These are phyloP conservation scores for Oligophagozyma castellii DNA, from an alignment of 1,139 yeast genomes.

Conservation along the genomic window DNA sequence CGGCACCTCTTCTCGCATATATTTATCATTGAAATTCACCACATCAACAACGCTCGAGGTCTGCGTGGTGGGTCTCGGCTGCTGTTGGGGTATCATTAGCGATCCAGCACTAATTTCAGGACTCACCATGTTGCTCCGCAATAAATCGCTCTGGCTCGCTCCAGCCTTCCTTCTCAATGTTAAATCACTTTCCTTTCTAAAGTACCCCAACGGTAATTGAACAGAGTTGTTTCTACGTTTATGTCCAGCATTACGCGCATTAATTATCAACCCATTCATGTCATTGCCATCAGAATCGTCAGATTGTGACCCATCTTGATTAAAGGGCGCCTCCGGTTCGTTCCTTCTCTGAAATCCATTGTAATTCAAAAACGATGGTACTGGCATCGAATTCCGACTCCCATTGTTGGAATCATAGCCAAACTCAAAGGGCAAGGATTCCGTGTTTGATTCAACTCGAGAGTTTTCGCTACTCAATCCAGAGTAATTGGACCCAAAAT, in stretches of 20 bases:
- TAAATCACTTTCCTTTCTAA: too few species aligned
- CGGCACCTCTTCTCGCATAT: conserved; percentile 3
- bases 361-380: conserved; percentile 7
- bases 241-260: conserved; percentile 5
- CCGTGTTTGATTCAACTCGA: too few species aligned
- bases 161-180: too few species aligned
- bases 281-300: not conserved
- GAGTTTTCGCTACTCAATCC: too few species aligned
- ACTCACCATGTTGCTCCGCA: conserved; percentile 1
- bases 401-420: conserved; percentile 17
- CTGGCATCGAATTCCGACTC: conserved; percentile 14
- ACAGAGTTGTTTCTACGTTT: conserved; percentile 8
- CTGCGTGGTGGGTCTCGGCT: conserved; percentile 5
- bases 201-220: too few species aligned
- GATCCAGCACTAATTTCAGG: conserved; percentile 2
- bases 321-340: not conserved
- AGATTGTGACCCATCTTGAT: conserved; percentile 2
- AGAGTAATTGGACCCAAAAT: too few species aligned
- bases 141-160: not conserved
- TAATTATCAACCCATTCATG: conserved; percentile 1
- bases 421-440: conserved; percentile 19
- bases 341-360: conserved; percentile 3
- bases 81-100: conserved; percentile 1
- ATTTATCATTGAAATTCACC: conserved; percentile 3
- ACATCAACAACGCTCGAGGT: conserved; percentile 5